Percentiles rank a stretch among this genome's conserved stretches.
phyloP scores from a whole-genome alignment of 495 filamentous ascomycete species.

The Symbiotaphrina buchneri region DNA sequence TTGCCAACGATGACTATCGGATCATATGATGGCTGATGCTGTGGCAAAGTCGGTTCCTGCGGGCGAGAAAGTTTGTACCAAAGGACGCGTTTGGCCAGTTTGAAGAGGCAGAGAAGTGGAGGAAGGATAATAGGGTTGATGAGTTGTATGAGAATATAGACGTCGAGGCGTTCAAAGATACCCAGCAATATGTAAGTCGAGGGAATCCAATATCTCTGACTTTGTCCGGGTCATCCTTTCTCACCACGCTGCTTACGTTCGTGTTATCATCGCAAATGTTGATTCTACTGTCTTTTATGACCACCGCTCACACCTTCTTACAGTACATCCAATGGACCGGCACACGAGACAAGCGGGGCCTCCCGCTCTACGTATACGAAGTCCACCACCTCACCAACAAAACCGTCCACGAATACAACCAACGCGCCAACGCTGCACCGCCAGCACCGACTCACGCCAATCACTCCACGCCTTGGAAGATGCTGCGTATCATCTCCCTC shows the following conservation, averaged over 20 bases:
- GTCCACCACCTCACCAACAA: slow-evolving; percentile 64
- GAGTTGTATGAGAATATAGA: slow-evolving; percentile 59
- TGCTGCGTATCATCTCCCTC: too few relatives aligned
- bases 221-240: too few relatives aligned
- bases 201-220: too few relatives aligned
- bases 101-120: slow-evolving; percentile 74
- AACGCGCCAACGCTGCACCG: slow-evolving; percentile 23
- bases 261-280: too few relatives aligned
- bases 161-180: slow-evolving; percentile 57
- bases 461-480: too few relatives aligned
- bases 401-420: slow-evolving; percentile 54
- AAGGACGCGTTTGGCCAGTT: slow-evolving; percentile 64
- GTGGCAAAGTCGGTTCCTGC: slow-evolving; percentile 43
- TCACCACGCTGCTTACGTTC: too few relatives aligned
- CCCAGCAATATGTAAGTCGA: slow-evolving; percentile 51
- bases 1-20: background rate
- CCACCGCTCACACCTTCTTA: background rate
- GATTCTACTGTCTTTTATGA: slow-evolving; percentile 4
- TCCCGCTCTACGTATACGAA: slow-evolving; percentile 76
- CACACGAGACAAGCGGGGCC: slow-evolving; percentile 64
- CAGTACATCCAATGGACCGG: slow-evolving; percentile 92
- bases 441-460: slow-evolving; percentile 31
- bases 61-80: slow-evolving; percentile 52
- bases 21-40: slow-evolving; percentile 4
- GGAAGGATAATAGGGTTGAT: slow-evolving; percentile 53